Evolutionary conservation across 495 filamentous ascomycete species (phyloP), one percentile per base, ranked within the genome.

Genomic region (Podospora australis): DNA sequence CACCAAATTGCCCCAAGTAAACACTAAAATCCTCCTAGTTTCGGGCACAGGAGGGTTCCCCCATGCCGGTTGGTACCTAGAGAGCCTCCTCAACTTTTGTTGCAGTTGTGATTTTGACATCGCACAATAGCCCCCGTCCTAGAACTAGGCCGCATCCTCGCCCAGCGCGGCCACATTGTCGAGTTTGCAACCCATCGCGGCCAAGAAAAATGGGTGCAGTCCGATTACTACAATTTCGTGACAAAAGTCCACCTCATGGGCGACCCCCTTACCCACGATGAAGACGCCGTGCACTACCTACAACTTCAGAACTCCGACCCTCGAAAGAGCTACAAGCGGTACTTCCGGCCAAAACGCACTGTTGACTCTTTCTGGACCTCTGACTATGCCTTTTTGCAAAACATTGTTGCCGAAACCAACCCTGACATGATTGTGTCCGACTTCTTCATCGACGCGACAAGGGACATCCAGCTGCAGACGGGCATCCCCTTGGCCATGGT

Each of bases 281-380:
- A 40, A 11, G 48, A 56, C 25, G 21, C 24, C 6, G 58, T 43
- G 11, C 61, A 67, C 23, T 70, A 68, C 43, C 50, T 54, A 9
- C 57, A 60, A 13, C 62, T 64, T 48, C 56, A 53, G 23, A 48
- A 24, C 26, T 70, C 54, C 52, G 66, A 69, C 44, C 50, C 60
- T n/a, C 50, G 48, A 21, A 43, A 58, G 30, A 59, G 61, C 34
- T 50, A 62, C 20, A 43, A 47, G 4, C 48, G 46, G 0, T 48
- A 47, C n/a, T 57, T 70, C 29, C 46, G 46, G 5, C 64, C 61
- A n/a, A 68, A 66, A 21, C 58, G 55, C 35, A 38, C 64, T 13
- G 62, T 65, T 23, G 64, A 70, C 49, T 57, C 63, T 3, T 69
- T 63, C 56, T 71, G 68, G 68, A 55, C 68, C 24, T 49, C 60